These are phyloP conservation scores for Penicillium longicatenatum DNA, from an alignment of 495 filamentous ascomycete genomes.

Conservation along the genomic window DNA sequence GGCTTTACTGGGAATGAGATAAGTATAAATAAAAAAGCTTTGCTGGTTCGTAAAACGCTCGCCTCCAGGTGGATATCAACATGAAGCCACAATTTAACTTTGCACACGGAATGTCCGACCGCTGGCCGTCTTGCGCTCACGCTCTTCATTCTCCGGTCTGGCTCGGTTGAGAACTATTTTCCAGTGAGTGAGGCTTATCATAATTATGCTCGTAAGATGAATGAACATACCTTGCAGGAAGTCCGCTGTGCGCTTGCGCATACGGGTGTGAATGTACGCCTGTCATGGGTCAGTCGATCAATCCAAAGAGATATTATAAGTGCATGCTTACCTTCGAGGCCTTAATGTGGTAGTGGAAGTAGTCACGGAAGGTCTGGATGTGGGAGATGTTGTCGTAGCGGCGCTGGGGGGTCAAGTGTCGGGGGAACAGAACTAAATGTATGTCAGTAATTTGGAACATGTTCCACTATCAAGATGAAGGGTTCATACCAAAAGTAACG, in stretches of 20 bases:
- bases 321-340: constrained; percentile 73
- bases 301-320: neutral
- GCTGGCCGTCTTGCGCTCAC: constrained; percentile 96
- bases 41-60: constrained; percentile 27
- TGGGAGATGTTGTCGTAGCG: constrained; percentile 95
- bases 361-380: constrained; percentile 99
- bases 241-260: constrained; percentile 95
- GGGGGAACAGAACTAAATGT: constrained; percentile 83
- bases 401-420: constrained; percentile 86
- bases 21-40: constrained; percentile 13
- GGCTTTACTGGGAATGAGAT: constrained; percentile 1
- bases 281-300: constrained; percentile 31
- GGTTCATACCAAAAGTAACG: constrained; percentile 84
- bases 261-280: constrained; percentile 97
- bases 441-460: constrained; percentile 1
- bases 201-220: constrained; percentile 40
- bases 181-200: constrained; percentile 29
- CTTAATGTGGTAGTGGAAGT: constrained; percentile 99
- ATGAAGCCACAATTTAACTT: constrained; percentile 35
- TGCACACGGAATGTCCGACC: constrained; percentile 90
- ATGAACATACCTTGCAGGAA: constrained; percentile 89
- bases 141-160: constrained; percentile 91
- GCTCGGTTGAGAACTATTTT: constrained; percentile 82
- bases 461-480: neutral
- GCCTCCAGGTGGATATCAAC: constrained; percentile 25